These are phyloP conservation scores for Simplicillium sp. DNA, from an alignment of 2,329 filamentous ascomycete species.

Conservation along the genomic window DNA sequence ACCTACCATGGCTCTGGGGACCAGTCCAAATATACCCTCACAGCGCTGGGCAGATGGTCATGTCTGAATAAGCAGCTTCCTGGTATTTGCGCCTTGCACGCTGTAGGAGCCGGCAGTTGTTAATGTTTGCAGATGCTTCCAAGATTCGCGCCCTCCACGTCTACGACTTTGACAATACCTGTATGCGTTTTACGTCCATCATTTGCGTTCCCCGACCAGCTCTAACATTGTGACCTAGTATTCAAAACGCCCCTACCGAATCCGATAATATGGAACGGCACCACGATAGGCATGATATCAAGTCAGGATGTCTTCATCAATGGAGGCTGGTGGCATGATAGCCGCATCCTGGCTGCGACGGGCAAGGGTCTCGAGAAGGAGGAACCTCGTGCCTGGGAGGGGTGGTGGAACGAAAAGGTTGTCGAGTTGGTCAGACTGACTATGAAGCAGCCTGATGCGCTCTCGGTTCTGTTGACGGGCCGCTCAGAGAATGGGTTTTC, in stretches of 20 bases:
- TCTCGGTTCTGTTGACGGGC: conserved; percentile 82
- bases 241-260: conserved; percentile 91
- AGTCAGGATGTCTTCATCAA: conserved; percentile 67
- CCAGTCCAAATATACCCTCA: conserved; percentile 45
- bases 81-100: conserved; percentile 29
- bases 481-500: conserved; percentile 69
- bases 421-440: conserved; percentile 71
- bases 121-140: conserved; percentile 38
- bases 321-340: conserved; percentile 97
- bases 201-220: conserved; percentile 1
- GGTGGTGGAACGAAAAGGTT: conserved; percentile 95
- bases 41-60: conserved; percentile 76
- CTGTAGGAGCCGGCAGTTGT: conserved; percentile 6
- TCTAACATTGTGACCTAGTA: conserved; percentile 38
- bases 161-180: conserved; percentile 97
- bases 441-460: conserved; percentile 72
- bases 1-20: conserved; percentile 23
- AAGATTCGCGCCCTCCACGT: conserved; percentile 75
- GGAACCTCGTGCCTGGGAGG: conserved; percentile 75
- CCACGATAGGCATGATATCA: conserved; percentile 68
- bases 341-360: conserved; percentile 73
- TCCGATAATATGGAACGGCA: conserved; percentile 72
- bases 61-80: conserved; percentile 65
- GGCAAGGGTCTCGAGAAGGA: conserved; percentile 76
- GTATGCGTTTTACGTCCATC: conserved; percentile 36